phyloP scores from a whole-genome alignment of 2,329 filamentous ascomycete species.

The Pseudocercospora vitis region DNA sequence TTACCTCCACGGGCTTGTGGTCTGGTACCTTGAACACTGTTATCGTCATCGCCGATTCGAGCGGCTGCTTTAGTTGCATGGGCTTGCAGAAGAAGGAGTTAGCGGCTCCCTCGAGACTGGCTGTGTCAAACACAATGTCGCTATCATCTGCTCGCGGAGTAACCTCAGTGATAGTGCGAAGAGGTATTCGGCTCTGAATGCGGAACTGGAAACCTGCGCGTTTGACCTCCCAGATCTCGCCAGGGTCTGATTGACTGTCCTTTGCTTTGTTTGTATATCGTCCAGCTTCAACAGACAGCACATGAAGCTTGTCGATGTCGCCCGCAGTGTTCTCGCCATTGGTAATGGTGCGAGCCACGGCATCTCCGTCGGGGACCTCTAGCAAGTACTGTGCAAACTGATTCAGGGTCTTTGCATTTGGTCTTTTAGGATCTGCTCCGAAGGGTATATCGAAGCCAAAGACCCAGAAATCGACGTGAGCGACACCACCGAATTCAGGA shows the following conservation, averaged over 20 bases:
- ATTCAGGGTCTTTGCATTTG: neutral
- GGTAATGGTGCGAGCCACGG: neutral
- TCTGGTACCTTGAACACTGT: neutral
- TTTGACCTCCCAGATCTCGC: conserved; percentile 10
- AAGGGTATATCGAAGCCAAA: conserved; percentile 8
- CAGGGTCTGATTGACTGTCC: conserved; percentile 1
- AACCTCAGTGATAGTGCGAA: neutral
- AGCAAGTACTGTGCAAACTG: neutral
- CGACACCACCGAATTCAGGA: conserved; percentile 5
- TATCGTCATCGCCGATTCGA: neutral
- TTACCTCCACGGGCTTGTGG: no score
- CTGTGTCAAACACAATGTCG: neutral
- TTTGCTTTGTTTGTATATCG: conserved; percentile 9
- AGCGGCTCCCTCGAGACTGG: no score
- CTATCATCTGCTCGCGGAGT: neutral
- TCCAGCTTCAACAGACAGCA: conserved; percentile 11
- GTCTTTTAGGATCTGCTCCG: neutral
- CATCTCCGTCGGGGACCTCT: neutral
- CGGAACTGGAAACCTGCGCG: conserved; percentile 5
- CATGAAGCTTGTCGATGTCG: conserved; percentile 6
- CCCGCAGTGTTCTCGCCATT: neutral
- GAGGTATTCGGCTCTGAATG: neutral
- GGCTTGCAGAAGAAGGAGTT: neutral
- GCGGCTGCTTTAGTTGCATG: neutral
- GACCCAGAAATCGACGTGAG: conserved; percentile 9